A percentile compares a stretch with the other conserved stretches of the same genome.
Conservation (phyloP, 345 rosid species). For the Syzygium jambos region DNA sequence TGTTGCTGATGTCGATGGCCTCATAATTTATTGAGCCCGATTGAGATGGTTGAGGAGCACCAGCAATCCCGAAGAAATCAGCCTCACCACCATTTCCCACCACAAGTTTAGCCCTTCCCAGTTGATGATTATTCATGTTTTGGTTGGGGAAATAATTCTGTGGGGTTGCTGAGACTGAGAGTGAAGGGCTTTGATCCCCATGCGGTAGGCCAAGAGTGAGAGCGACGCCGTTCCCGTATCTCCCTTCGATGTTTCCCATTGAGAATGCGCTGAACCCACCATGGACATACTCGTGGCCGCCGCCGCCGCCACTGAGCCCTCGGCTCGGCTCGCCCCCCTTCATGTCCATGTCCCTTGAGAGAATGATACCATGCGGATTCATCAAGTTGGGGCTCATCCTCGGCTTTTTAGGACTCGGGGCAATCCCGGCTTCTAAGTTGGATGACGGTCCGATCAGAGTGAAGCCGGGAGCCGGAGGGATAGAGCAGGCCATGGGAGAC, state of each 20-base stretch:
- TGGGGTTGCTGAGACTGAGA: constrained; percentile 12
- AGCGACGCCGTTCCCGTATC: constrained; percentile 42
- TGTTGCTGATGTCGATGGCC: constrained; percentile 29
- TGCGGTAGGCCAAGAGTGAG: constrained; percentile 64
- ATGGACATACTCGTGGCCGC: background rate
- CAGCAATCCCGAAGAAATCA: background rate
- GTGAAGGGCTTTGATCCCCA: constrained; percentile 23
- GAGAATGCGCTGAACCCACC: constrained; percentile 27
- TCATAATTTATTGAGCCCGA: constrained; percentile 20
- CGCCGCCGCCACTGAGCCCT: background rate
- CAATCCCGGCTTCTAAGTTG: constrained; percentile 17
- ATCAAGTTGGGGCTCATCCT: constrained; percentile 18
- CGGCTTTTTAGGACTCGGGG: constrained; percentile 30
- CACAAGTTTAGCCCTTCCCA: constrained; percentile 30
- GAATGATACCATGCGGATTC: constrained; percentile 19
- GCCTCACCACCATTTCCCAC: constrained; percentile 11
- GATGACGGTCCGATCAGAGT: constrained; percentile 22
- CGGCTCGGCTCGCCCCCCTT: constrained; percentile 16
- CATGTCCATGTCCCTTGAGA: constrained; percentile 25
- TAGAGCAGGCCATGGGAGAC: constrained; percentile 10
- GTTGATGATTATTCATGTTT: constrained; percentile 12
- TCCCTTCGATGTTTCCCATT: constrained; percentile 34
- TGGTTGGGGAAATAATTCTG: constrained; percentile 24
- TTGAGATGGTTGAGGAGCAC: constrained; percentile 11
- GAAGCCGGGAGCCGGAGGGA: constrained; percentile 19